phyloP scores from a whole-genome alignment of 2,329 filamentous ascomycete species.

The Alternaria tenuissima region DNA sequence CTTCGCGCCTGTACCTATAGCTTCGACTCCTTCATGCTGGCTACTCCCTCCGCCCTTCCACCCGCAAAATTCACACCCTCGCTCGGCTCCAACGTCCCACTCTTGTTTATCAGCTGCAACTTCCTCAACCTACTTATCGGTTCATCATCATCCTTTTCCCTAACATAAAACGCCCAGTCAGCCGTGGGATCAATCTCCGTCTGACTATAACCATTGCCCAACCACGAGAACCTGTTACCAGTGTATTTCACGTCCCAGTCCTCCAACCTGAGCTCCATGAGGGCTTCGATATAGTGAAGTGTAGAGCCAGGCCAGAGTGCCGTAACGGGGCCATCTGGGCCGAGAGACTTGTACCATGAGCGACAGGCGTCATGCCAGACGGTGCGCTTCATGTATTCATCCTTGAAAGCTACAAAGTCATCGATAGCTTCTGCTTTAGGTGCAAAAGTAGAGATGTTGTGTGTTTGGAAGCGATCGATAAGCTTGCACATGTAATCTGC shows the following conservation, averaged over 20 bases:
- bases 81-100: conserved; percentile 34
- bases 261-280: conserved; percentile 57
- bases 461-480: conserved; percentile 60
- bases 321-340: conserved; percentile 46
- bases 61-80: conserved; percentile 29
- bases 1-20: neutral
- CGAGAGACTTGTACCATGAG: conserved; percentile 53
- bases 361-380: conserved; percentile 58
- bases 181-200: conserved; percentile 47
- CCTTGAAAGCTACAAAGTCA: conserved; percentile 61
- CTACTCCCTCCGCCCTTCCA: neutral
- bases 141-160: conserved; percentile 46
- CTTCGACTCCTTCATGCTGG: neutral
- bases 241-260: conserved; percentile 57
- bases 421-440: conserved; percentile 57
- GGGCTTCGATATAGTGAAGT: conserved; percentile 60
- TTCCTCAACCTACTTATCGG: conserved; percentile 35
- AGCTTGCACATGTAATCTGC: conserved; percentile 61
- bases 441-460: conserved; percentile 55
- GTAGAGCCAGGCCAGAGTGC: conserved; percentile 58
- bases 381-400: conserved; percentile 56
- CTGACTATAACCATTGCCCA: conserved; percentile 50
- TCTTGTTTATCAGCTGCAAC: conserved; percentile 43
- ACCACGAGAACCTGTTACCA: conserved; percentile 49
- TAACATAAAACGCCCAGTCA: conserved; percentile 49